Conservation (phyloP, 208 protist genomes). For the Trypanosoma boissoni region DNA sequence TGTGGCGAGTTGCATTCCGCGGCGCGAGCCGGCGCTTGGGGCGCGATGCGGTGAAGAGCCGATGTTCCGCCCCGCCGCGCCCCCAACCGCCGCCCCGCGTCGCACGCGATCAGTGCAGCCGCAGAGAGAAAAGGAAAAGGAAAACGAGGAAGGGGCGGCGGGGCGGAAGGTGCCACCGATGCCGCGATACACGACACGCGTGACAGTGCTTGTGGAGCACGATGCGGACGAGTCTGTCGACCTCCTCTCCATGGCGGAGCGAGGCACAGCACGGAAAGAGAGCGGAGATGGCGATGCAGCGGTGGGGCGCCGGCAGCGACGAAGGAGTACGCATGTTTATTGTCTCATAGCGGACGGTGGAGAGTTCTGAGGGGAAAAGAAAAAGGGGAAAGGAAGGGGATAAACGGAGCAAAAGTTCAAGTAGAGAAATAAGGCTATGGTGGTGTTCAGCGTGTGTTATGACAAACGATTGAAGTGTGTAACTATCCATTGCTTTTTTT, state of each 20-base stretch:
- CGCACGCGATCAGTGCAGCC: background rate
- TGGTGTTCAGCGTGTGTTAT: too few species aligned
- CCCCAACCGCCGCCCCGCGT: background rate
- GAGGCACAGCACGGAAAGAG: conserved; percentile 25
- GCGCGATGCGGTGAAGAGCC: conserved; percentile 17
- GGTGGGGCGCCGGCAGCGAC: background rate
- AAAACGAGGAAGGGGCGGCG: conserved; percentile 10
- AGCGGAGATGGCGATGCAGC: background rate
- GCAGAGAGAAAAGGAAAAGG: conserved; percentile 16
- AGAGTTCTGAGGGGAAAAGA: conserved; percentile 33
- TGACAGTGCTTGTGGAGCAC: conserved; percentile 81
- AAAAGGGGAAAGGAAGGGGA: background rate
- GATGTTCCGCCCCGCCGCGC: conserved; percentile 10
- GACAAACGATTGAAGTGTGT: background rate
- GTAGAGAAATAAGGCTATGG: background rate
- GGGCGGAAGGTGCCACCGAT: conserved; percentile 43
- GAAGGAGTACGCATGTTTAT: conserved; percentile 40
- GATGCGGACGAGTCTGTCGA: conserved; percentile 59
- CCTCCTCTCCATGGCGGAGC: conserved; percentile 63
- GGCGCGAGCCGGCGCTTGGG: conserved; percentile 58
- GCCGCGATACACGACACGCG: conserved; percentile 71
- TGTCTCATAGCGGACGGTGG: conserved; percentile 77
- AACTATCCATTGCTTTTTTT: background rate
- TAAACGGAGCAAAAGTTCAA: background rate
- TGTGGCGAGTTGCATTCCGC: conserved; percentile 69